Percentiles rank a stretch among this genome's conserved stretches.
Conservation (phyloP, 805 yeast genomes). For the Brettanomyces naardenensis region DNA sequence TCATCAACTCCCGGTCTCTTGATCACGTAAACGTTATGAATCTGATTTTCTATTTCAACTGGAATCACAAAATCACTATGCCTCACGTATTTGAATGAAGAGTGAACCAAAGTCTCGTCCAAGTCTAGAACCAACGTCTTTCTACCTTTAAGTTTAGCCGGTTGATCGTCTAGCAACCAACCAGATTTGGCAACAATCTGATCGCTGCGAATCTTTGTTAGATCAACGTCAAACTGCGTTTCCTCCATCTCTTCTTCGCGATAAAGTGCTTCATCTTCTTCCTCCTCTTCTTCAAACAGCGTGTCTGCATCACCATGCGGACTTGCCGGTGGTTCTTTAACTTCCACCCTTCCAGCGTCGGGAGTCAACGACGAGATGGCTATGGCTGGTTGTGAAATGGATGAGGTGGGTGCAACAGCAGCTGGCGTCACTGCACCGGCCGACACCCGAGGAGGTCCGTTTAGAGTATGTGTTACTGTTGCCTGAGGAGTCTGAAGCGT, state of each 20-base stretch:
- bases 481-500: constrained; percentile 9
- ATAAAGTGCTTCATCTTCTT: constrained; percentile 3
- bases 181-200: constrained; percentile 63
- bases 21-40: constrained; percentile 91
- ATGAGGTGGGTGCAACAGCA: neutral
- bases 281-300: neutral
- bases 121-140: constrained; percentile 88
- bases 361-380: constrained; percentile 2
- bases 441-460: constrained; percentile 6
- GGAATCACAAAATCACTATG: constrained; percentile 96
- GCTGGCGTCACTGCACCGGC: constrained; percentile 6
- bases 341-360: neutral
- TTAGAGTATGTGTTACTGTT: neutral
- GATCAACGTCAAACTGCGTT: constrained; percentile 33
- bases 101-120: constrained; percentile 95
- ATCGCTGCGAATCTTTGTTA: constrained; percentile 61
- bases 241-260: constrained; percentile 7
- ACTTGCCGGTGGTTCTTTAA: too few relatives aligned
- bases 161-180: constrained; percentile 53
- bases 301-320: neutral
- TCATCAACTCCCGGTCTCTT: constrained; percentile 98
- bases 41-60: constrained; percentile 88
- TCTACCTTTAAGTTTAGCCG: constrained; percentile 42
- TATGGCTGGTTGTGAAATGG: neutral
- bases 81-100: constrained; percentile 84